Conservation (phyloP, 805 yeast species). For the Suhomyces pyralidae region DNA sequence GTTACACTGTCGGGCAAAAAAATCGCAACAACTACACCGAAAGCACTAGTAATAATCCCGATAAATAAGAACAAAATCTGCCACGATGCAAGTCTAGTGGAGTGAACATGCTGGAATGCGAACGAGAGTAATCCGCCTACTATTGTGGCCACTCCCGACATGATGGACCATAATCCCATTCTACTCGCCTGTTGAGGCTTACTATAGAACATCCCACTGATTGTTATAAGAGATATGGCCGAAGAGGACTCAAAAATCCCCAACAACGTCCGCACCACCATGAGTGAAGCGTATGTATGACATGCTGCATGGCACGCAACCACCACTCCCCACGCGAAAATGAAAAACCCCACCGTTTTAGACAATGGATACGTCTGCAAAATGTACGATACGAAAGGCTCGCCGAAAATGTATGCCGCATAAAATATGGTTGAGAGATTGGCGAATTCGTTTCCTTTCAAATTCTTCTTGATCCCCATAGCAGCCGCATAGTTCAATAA, state of each 20-base stretch:
- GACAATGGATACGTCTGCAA: conserved; percentile 54
- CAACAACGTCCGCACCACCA: conserved; percentile 52
- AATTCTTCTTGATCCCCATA: conserved; percentile 55
- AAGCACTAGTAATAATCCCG: conserved; percentile 50
- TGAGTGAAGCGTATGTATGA: conserved; percentile 48
- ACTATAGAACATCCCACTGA: conserved; percentile 63
- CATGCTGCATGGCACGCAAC: conserved; percentile 51
- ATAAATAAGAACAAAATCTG: conserved; percentile 57
- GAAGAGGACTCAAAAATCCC: conserved; percentile 56
- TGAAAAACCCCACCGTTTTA: conserved; percentile 46
- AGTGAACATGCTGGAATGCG: conserved; percentile 50
- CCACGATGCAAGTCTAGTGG: conserved; percentile 49
- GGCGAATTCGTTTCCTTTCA: conserved; percentile 48
- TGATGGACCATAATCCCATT: conserved; percentile 57
- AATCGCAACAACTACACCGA: conserved; percentile 45
- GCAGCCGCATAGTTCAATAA: conserved; percentile 60
- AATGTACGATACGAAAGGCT: conserved; percentile 39
- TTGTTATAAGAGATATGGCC: conserved; percentile 54
- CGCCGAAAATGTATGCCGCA: conserved; percentile 52
- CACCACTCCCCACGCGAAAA: conserved; percentile 53
- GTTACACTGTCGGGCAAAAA: conserved; percentile 51
- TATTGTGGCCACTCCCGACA: conserved; percentile 55
- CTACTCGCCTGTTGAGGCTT: conserved; percentile 49
- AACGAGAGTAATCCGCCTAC: conserved; percentile 44
- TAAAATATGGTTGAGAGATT: conserved; percentile 53